Conservation (phyloP, 768 basidiomycete species). For the Boletus sensibilis region DNA sequence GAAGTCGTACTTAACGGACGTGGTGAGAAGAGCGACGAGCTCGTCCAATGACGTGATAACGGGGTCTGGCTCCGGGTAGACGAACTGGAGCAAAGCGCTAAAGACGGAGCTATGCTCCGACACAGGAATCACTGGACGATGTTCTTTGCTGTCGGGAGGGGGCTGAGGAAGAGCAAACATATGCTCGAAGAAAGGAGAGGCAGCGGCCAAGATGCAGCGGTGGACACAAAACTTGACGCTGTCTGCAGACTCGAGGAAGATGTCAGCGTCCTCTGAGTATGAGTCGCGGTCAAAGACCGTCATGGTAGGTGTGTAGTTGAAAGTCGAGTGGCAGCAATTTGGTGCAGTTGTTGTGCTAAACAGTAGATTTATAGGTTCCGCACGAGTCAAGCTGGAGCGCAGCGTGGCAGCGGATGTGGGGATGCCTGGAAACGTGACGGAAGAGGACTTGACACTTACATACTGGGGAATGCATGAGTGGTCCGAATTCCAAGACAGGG, state of each 20-base stretch:
- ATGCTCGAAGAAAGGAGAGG: constrained; percentile 66
- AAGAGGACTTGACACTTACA: constrained; percentile 19
- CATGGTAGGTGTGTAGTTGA: constrained; percentile 21
- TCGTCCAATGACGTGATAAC: constrained; percentile 50
- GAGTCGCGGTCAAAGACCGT: constrained; percentile 36
- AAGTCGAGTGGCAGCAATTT: neutral
- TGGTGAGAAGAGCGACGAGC: constrained; percentile 47
- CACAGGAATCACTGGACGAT: constrained; percentile 50
- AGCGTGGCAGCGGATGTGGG: neutral
- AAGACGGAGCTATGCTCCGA: constrained; percentile 49
- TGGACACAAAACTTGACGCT: constrained; percentile 58
- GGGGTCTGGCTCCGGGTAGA: constrained; percentile 64
- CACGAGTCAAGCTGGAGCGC: constrained; percentile 6
- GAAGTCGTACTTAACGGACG: constrained; percentile 67
- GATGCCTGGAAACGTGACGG: neutral
- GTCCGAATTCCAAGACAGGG: constrained; percentile 19
- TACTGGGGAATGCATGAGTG: constrained; percentile 8
- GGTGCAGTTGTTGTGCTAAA: neutral
- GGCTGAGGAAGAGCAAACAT: constrained; percentile 69
- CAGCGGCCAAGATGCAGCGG: constrained; percentile 56
- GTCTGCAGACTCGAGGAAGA: constrained; percentile 47
- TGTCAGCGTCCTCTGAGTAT: constrained; percentile 49
- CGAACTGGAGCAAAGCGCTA: constrained; percentile 51
- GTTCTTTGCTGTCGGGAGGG: constrained; percentile 22
- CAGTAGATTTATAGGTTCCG: constrained; percentile 21